Conservation (phyloP, 1,139 yeast genomes). For the Geotrichum klebahnii region DNA sequence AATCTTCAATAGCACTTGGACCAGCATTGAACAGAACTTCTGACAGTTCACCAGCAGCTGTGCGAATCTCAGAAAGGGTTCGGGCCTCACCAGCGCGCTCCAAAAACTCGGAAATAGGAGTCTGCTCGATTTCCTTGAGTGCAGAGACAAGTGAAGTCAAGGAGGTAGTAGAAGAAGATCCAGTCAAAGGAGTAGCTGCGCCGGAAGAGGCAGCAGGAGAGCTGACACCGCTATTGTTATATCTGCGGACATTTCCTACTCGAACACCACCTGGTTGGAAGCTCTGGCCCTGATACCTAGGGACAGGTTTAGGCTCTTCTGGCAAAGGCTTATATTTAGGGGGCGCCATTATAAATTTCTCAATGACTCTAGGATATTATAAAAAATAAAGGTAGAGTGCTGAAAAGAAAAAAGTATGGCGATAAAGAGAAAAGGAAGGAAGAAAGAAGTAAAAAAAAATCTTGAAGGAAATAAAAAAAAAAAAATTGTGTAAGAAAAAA, state of each 20-base stretch:
- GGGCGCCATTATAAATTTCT: constrained; percentile 13
- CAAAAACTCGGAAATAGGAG: constrained; percentile 67
- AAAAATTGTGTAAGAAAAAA: constrained; percentile 4
- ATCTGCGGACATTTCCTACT: constrained; percentile 8
- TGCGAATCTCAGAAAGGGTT: constrained; percentile 61
- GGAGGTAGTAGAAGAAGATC: constrained; percentile 3
- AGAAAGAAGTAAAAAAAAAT: neutral
- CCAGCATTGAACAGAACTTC: constrained; percentile 49
- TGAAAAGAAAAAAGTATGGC: neutral
- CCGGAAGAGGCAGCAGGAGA: constrained; percentile 20
- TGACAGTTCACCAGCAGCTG: constrained; percentile 56
- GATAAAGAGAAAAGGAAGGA: neutral
- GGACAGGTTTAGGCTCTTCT: constrained; percentile 13
- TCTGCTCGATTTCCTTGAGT: constrained; percentile 56
- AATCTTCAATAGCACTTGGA: constrained; percentile 52
- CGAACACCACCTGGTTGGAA: constrained; percentile 8
- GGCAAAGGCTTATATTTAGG: constrained; percentile 15
- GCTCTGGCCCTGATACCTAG: constrained; percentile 10
- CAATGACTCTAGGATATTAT: neutral
- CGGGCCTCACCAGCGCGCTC: constrained; percentile 54
- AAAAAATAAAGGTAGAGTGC: neutral
- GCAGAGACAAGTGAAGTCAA: constrained; percentile 61
- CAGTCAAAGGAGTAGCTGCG: constrained; percentile 18
- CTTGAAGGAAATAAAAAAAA: neutral
- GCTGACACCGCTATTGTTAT: constrained; percentile 11